phyloP scores from a whole-genome alignment of 2,329 filamentous ascomycete species.

The Exophiala alcalophila region DNA sequence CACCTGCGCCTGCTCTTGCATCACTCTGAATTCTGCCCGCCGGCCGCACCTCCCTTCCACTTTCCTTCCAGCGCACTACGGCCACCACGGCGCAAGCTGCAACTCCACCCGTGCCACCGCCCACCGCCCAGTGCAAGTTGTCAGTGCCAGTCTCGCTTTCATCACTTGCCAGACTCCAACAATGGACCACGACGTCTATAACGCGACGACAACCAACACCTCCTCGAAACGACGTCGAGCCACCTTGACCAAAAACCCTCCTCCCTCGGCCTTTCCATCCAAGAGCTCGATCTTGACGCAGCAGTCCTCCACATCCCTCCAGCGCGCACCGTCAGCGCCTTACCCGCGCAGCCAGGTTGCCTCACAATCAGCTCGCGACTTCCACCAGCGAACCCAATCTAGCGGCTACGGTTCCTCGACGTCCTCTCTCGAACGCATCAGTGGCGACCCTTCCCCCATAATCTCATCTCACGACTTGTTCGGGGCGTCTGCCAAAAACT shows the following conservation, averaged over 20 bases:
- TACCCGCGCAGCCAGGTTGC: conserved; percentile 40
- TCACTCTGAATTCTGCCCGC: no score
- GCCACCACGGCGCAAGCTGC: no score
- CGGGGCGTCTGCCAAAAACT: conserved; percentile 36
- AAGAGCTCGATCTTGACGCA: conserved; percentile 43
- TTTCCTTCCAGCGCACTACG: no score
- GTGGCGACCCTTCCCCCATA: conserved; percentile 41
- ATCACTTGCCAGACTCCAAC: conserved; percentile 18
- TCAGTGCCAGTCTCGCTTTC: conserved; percentile 4
- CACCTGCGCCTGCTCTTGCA: conserved; percentile 8
- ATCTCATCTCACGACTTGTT: conserved; percentile 34
- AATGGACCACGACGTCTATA: conserved; percentile 23
- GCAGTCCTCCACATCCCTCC: conserved; percentile 44
- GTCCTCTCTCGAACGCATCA: conserved; percentile 48
- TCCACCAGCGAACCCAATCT: conserved; percentile 45
- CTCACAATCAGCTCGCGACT: conserved; percentile 25
- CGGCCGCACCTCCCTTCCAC: no score
- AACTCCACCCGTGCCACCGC: no score
- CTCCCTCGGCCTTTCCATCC: conserved; percentile 37
- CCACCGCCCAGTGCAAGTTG: no score
- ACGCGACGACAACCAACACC: conserved; percentile 9
- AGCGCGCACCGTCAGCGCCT: conserved; percentile 48
- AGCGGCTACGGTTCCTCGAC: conserved; percentile 48
- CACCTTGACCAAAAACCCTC: conserved; percentile 40
- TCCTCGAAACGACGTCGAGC: conserved; percentile 26